A percentile compares a stretch with the other conserved stretches of the same genome.
These are phyloP conservation scores for Coprinellus micaceus DNA, from an alignment of 768 basidiomycete species.

Conservation along the genomic window DNA sequence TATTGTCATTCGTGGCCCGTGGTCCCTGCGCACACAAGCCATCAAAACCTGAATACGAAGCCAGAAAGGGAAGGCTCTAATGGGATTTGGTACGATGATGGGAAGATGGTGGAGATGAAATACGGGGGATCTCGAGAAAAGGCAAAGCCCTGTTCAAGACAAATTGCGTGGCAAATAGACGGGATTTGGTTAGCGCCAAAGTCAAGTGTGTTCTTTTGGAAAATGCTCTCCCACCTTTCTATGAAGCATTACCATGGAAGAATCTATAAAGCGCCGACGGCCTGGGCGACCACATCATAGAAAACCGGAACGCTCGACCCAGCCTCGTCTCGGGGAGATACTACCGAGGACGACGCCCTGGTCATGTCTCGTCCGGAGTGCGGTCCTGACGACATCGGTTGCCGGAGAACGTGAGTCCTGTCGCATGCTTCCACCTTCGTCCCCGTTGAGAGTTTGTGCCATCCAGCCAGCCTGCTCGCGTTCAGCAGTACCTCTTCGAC, in stretches of 20 bases:
- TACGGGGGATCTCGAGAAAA: neutral
- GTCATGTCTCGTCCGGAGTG: neutral
- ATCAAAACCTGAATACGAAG: constrained; percentile 2
- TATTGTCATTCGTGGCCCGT: constrained; percentile 7
- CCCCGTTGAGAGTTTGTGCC: neutral
- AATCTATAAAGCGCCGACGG: neutral
- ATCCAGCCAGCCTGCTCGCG: neutral
- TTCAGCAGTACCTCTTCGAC: neutral
- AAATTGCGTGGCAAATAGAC: neutral
- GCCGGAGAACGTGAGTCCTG: constrained; percentile 8
- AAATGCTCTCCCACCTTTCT: constrained; percentile 2
- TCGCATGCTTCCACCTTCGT: neutral
- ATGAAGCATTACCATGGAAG: neutral
- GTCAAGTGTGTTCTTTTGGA: neutral
- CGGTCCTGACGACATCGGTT: neutral
- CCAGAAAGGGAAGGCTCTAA: constrained; percentile 10
- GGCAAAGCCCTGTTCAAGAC: neutral
- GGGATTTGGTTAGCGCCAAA: neutral
- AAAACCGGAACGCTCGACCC: neutral
- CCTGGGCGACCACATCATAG: constrained; percentile 1
- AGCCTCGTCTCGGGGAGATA: neutral
- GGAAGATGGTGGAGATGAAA: constrained; percentile 7
- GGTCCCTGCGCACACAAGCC: constrained; percentile 3
- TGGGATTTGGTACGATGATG: constrained; percentile 1
- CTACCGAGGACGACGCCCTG: neutral